A percentile compares a stretch with the other conserved stretches of the same genome.
phyloP scores from a whole-genome alignment of 176 grass and related monocot genomes.

The Chrysopogon serrulatus region DNA sequence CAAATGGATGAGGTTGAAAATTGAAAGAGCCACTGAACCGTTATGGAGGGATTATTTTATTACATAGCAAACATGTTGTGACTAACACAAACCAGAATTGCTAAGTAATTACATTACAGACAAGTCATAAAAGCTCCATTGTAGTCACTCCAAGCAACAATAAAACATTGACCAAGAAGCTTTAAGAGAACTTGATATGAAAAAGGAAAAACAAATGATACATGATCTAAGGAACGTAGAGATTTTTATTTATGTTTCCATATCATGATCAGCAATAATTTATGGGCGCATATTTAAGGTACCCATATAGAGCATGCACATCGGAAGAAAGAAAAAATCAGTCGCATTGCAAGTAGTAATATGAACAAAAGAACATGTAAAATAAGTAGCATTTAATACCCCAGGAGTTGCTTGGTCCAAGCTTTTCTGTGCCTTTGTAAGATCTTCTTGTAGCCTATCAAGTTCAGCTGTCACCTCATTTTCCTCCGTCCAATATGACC shows the following conservation, averaged over 20 bases:
- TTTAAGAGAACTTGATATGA: not conserved
- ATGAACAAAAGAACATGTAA: conserved; percentile 4
- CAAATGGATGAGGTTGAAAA: not conserved
- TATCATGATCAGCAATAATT: not conserved
- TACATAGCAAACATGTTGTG: not conserved
- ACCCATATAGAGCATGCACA: not conserved
- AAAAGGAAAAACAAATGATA: not conserved
- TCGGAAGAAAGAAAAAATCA: not conserved
- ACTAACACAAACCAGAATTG: not conserved
- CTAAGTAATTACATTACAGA: not conserved
- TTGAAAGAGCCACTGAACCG: not conserved
- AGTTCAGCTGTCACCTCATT: conserved; percentile 74
- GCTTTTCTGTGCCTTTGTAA: conserved; percentile 86
- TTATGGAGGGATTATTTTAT: not conserved
- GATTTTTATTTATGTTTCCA: not conserved
- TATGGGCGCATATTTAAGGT: not conserved
- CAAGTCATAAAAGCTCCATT: not conserved
- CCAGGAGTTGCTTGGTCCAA: conserved; percentile 88
- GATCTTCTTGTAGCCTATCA: conserved; percentile 62
- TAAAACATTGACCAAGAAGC: not conserved
- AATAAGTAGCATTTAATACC: conserved; percentile 36
- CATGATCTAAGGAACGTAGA: not conserved
- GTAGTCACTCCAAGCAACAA: not conserved
- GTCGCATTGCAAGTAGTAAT: not conserved
- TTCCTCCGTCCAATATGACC: conserved; percentile 94